Percentiles rank a stretch among this genome's conserved stretches.
Evolutionary conservation across 768 basidiomycete genomes (phyloP).

Genomic region (Cystoderma amianthinum): DNA sequence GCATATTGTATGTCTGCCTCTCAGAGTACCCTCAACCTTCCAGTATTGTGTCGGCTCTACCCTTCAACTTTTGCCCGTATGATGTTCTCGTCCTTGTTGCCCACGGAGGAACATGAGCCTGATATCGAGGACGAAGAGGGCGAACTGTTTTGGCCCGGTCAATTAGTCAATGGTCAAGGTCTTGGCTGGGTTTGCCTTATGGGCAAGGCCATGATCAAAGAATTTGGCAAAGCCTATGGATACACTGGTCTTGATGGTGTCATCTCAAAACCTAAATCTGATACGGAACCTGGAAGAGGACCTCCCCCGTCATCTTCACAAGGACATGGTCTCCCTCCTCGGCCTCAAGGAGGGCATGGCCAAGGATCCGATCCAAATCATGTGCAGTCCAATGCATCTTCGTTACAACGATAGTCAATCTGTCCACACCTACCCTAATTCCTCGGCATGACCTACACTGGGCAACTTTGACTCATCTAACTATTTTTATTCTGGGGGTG

Average conservation of each 20-base stretch:
- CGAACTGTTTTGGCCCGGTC: slow-evolving; percentile 81
- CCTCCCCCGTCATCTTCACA: slow-evolving; percentile 6
- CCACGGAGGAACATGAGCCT: slow-evolving; percentile 69
- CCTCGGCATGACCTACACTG: not conserved
- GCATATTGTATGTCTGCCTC: slow-evolving; percentile 42
- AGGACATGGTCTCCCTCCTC: slow-evolving; percentile 7
- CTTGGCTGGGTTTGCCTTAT: slow-evolving; percentile 84
- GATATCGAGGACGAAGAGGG: slow-evolving; percentile 84
- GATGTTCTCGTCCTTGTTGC: slow-evolving; percentile 53
- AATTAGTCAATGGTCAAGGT: slow-evolving; percentile 67
- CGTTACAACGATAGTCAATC: not conserved
- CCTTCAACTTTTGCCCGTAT: slow-evolving; percentile 73
- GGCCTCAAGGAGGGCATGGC: slow-evolving; percentile 9
- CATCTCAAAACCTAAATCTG: slow-evolving; percentile 44
- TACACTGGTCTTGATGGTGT: slow-evolving; percentile 68
- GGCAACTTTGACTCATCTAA: not conserved
- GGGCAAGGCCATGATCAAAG: slow-evolving; percentile 82
- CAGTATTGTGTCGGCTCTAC: slow-evolving; percentile 63
- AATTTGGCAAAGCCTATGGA: slow-evolving; percentile 70
- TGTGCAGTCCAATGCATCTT: not conserved
- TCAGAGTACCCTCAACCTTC: slow-evolving; percentile 53
- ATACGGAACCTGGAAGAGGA: slow-evolving; percentile 7
- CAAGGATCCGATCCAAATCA: not conserved
- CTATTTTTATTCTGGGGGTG: not conserved
- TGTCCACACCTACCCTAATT: not conserved